Evolutionary conservation across 805 yeast species (phyloP).

Genomic region (Clavispora vitiphila): DNA sequence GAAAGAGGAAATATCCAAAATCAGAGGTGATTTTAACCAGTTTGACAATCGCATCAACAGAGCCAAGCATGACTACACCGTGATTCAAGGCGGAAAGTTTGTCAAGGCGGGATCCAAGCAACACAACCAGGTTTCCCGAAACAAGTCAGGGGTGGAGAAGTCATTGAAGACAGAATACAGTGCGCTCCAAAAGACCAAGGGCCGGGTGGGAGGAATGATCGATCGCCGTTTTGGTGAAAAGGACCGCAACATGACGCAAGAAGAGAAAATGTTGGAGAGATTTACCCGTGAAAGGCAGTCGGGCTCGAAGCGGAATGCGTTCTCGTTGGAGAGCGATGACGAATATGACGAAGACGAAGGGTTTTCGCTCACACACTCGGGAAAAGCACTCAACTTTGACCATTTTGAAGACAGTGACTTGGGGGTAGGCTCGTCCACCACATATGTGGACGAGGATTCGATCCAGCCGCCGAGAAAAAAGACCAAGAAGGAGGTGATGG

Average conservation of each 20-base stretch:
- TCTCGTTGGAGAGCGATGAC: slow-evolving; percentile 63
- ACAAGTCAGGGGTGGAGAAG: slow-evolving; percentile 34
- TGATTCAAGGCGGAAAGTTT: slow-evolving; percentile 38
- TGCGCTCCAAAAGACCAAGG: slow-evolving; percentile 54
- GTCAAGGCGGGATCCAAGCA: slow-evolving; percentile 39
- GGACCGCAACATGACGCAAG: slow-evolving; percentile 63
- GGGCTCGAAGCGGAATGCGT: slow-evolving; percentile 45
- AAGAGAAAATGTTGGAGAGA: slow-evolving; percentile 93
- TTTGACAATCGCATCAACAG: slow-evolving; percentile 75
- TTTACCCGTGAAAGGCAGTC: slow-evolving; percentile 83
- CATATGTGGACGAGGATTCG: slow-evolving; percentile 37
- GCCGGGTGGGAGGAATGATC: slow-evolving; percentile 69
- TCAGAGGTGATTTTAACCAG: slow-evolving; percentile 83
- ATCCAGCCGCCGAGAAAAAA: slow-evolving; percentile 53
- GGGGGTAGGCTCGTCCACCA: slow-evolving; percentile 17
- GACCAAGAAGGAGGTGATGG: slow-evolving; percentile 81
- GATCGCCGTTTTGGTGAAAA: slow-evolving; percentile 94
- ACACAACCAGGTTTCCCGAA: slow-evolving; percentile 29
- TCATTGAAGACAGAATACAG: slow-evolving; percentile 57
- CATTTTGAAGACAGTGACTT: slow-evolving; percentile 35
- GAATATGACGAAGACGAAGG: slow-evolving; percentile 55
- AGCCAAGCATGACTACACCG: slow-evolving; percentile 51
- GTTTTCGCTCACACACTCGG: slow-evolving; percentile 69
- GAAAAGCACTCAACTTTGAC: slow-evolving; percentile 58
- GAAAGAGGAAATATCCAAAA: slow-evolving; percentile 45